phyloP scores from a whole-genome alignment of 768 basidiomycete species.

The Hypsizygus marmoreus region DNA sequence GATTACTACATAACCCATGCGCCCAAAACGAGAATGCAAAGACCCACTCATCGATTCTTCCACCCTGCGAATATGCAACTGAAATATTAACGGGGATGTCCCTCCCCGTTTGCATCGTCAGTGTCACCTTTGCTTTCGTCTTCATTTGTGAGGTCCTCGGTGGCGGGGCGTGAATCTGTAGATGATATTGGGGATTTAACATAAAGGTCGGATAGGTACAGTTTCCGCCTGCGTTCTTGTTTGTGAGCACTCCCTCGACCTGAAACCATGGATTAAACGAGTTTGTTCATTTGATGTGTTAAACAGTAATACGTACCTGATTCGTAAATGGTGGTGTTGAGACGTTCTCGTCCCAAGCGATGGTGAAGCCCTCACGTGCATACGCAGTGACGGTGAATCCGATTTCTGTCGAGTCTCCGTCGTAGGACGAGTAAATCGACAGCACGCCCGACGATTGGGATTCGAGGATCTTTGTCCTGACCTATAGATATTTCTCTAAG shows the following conservation, averaged over 20 bases:
- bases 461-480: slow-evolving; percentile 34
- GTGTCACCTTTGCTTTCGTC: slow-evolving; percentile 40
- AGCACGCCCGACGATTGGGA: slow-evolving; percentile 42
- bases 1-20: not conserved
- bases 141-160: slow-evolving; percentile 10
- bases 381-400: slow-evolving; percentile 72
- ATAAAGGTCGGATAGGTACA: slow-evolving; percentile 79
- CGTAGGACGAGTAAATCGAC: slow-evolving; percentile 66
- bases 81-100: slow-evolving; percentile 75
- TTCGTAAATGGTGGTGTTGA: slow-evolving; percentile 39
- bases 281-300: not conserved
- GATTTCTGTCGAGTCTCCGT: slow-evolving; percentile 59
- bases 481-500: slow-evolving; percentile 25
- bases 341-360: slow-evolving; percentile 50
- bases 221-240: slow-evolving; percentile 83
- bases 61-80: slow-evolving; percentile 73
- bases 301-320: slow-evolving; percentile 29
- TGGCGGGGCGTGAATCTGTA: slow-evolving; percentile 48
- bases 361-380: slow-evolving; percentile 35
- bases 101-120: slow-evolving; percentile 57
- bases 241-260: slow-evolving; percentile 65
- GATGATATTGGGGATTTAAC: slow-evolving; percentile 86
- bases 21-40: not conserved
- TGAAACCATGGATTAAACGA: slow-evolving; percentile 24
- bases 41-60: slow-evolving; percentile 74